A percentile compares a stretch with the other conserved stretches of the same genome.
phyloP scores from a whole-genome alignment of 2,329 filamentous ascomycete species.

The Fusarium verrucosum region DNA sequence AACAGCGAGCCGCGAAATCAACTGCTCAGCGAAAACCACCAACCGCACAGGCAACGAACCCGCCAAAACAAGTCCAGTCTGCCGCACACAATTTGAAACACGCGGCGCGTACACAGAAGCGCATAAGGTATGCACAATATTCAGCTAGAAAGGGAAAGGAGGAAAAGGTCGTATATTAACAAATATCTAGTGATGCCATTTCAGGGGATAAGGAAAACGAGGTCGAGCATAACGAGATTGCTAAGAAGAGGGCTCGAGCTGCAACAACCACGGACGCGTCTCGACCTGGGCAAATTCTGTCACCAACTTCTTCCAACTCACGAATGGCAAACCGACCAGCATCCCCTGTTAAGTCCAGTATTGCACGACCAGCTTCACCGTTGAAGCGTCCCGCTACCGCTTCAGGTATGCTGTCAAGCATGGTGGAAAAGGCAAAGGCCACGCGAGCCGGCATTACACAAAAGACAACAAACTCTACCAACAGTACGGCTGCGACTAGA shows the following conservation, averaged over 20 bases:
- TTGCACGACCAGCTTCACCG: slow-evolving; percentile 69
- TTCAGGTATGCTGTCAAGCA: slow-evolving; percentile 61
- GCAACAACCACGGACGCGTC: slow-evolving; percentile 54
- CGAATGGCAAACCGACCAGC: slow-evolving; percentile 64
- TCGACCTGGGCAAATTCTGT: slow-evolving; percentile 71
- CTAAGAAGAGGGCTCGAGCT: slow-evolving; percentile 72
- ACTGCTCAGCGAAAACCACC: slow-evolving; percentile 65
- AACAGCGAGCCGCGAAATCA: slow-evolving; percentile 55
- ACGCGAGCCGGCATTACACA: slow-evolving; percentile 59
- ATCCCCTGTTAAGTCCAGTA: slow-evolving; percentile 66
- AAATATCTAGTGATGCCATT: slow-evolving; percentile 66
- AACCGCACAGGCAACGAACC: slow-evolving; percentile 47
- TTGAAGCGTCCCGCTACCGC: slow-evolving; percentile 62
- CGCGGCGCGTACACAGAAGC: slow-evolving; percentile 54
- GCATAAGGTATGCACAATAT: slow-evolving; percentile 57
- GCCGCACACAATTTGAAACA: slow-evolving; percentile 32
- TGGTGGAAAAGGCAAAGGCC: slow-evolving; percentile 69
- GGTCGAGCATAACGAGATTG: slow-evolving; percentile 64
- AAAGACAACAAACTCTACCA: slow-evolving; percentile 56
- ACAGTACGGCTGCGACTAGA: slow-evolving; percentile 48
- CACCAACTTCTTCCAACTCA: slow-evolving; percentile 84
- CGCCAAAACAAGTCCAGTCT: slow-evolving; percentile 49
- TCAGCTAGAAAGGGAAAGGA: background rate
- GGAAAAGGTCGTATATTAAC: slow-evolving; percentile 34
- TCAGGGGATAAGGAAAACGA: slow-evolving; percentile 82